Evolutionary conservation across 768 basidiomycete species (phyloP).

Genomic region (Lactifluus hygrophoroides): DNA sequence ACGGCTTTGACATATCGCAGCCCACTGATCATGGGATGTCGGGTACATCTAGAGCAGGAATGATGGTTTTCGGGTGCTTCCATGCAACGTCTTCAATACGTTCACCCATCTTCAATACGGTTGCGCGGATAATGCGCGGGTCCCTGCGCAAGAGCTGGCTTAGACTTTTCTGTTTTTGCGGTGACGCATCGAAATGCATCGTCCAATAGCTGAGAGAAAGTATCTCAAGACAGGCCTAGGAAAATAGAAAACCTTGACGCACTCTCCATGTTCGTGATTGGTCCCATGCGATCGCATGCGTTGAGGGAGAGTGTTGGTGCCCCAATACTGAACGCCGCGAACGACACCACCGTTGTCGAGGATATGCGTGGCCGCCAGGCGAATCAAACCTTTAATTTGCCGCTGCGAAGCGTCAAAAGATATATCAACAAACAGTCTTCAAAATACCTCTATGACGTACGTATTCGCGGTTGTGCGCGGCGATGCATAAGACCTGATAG

Average conservation of each 20-base stretch:
- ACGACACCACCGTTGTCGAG: slow-evolving; percentile 75
- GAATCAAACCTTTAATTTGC: slow-evolving; percentile 69
- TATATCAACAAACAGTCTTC: not conserved
- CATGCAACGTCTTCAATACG: slow-evolving; percentile 59
- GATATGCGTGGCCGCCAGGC: slow-evolving; percentile 60
- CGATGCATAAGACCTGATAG: slow-evolving; percentile 81
- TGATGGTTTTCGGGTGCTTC: slow-evolving; percentile 38
- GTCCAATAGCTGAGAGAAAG: slow-evolving; percentile 66
- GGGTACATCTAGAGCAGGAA: slow-evolving; percentile 10
- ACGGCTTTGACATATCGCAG: not conserved
- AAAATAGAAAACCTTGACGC: slow-evolving; percentile 30
- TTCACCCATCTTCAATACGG: slow-evolving; percentile 68
- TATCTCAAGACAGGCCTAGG: slow-evolving; percentile 4
- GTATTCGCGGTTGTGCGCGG: slow-evolving; percentile 66
- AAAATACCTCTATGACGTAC: slow-evolving; percentile 35
- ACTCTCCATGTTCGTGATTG: slow-evolving; percentile 64
- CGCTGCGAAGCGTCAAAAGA: slow-evolving; percentile 34
- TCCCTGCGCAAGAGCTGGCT: slow-evolving; percentile 64
- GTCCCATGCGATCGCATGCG: slow-evolving; percentile 58
- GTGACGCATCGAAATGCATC: slow-evolving; percentile 83
- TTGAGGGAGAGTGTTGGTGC: slow-evolving; percentile 64
- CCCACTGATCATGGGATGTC: not conserved
- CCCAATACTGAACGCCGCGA: slow-evolving; percentile 67
- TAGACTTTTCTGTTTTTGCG: slow-evolving; percentile 55
- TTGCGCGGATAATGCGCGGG: slow-evolving; percentile 78